phyloP scores from a whole-genome alignment of 2,329 filamentous ascomycete species.

The Dothiorella sarmentorum region DNA sequence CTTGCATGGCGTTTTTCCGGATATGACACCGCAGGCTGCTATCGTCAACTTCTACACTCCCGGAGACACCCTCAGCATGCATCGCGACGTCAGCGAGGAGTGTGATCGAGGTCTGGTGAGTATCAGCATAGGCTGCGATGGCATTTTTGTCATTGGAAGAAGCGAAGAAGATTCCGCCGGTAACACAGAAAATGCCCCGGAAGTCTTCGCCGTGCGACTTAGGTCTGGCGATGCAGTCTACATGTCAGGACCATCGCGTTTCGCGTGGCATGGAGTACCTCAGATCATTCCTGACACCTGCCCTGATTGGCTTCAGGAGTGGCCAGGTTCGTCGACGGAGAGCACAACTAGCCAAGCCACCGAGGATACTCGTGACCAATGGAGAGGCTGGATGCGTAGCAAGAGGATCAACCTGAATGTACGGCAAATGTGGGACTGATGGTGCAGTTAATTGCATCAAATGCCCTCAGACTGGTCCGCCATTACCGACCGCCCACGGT shows the following conservation, averaged over 20 bases:
- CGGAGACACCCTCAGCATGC: constrained; percentile 85
- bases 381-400: constrained; percentile 81
- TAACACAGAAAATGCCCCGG: constrained; percentile 25
- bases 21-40: constrained; percentile 77
- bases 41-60: constrained; percentile 93
- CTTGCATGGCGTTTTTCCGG: constrained; percentile 68
- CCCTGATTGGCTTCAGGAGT: constrained; percentile 67
- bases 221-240: constrained; percentile 85
- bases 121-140: constrained; percentile 85
- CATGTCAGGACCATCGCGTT: constrained; percentile 78
- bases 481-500: too few relatives aligned
- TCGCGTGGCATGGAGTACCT: constrained; percentile 94
- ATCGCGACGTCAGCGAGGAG: constrained; percentile 89
- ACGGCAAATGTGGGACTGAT: constrained; percentile 70
- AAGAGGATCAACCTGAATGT: constrained; percentile 93
- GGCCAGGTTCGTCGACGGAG: constrained; percentile 56
- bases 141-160: constrained; percentile 78
- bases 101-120: constrained; percentile 76
- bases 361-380: constrained; percentile 55
- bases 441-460: too few relatives aligned
- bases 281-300: constrained; percentile 79
- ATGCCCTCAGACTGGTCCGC: too few relatives aligned
- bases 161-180: constrained; percentile 40
- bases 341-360: not conserved
- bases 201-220: constrained; percentile 59